Conservation (phyloP, 208 protist genomes). For the Wallacemonas sp. region DNA sequence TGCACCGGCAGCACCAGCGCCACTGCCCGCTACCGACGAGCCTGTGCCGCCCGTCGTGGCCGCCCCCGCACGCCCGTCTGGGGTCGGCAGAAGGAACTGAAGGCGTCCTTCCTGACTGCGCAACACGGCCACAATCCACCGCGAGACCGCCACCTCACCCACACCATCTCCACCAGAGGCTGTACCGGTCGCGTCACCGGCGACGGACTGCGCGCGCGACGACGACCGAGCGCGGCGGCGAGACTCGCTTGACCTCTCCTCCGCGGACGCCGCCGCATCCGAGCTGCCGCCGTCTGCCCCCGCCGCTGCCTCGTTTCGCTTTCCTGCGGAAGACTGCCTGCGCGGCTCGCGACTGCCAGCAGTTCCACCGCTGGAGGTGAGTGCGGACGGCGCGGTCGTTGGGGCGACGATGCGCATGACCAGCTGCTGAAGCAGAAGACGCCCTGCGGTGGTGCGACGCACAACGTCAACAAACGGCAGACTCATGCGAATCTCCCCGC, state of each 20-base stretch:
- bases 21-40: background rate
- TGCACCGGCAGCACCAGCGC: background rate
- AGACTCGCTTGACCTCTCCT: too few species aligned
- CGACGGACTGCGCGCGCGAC: background rate
- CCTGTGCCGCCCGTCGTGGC: background rate
- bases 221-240: background rate
- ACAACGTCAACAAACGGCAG: conserved; percentile 28
- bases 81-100: conserved; percentile 1
- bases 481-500: conserved; percentile 67
- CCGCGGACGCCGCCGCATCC: background rate
- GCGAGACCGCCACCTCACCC: conserved; percentile 27
- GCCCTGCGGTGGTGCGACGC: conserved; percentile 26
- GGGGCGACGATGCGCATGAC: conserved; percentile 40
- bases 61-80: background rate
- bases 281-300: too few species aligned
- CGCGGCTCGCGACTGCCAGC: too few species aligned
- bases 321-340: too few species aligned
- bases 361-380: too few species aligned
- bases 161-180: too few species aligned
- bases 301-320: too few species aligned
- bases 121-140: conserved; percentile 43
- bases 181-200: background rate
- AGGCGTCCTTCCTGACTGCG: conserved; percentile 33
- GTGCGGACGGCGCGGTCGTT: conserved; percentile 8
- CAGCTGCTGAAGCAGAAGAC: conserved; percentile 62